Base-by-base conservation (phyloP, 2,329 filamentous ascomycete genomes). In the Helotiales sp. region DNA sequence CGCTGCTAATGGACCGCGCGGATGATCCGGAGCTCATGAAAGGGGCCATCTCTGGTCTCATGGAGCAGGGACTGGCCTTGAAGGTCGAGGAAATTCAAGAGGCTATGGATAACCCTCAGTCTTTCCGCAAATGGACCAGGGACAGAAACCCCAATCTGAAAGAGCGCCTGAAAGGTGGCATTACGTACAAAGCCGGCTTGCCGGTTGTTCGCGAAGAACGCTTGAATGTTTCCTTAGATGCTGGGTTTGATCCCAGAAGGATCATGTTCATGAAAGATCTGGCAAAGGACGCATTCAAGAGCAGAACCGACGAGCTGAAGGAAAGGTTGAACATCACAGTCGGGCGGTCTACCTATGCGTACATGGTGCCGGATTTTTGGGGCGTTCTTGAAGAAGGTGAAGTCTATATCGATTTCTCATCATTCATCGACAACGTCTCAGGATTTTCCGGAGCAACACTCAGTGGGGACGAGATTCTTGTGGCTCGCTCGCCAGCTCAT, bases 401-500 rank as follows among this genome's bases (percentile, higher is more conserved):
- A 71, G 82, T 93, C 0, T 89, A 91, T 43, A 73, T 94, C 0
- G 83, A 85, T 0, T 93, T 93, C 69, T 91, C 90, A 0, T 83
- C 60, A 10, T 91, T 92, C 68, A 72, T 78, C 0, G 83, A 87
- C 64, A 81, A 86, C 1, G 77, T 79, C 0, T 85, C 85, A 1
- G 83, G 83, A 0, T 84, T 86, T 40, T 83, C 80, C 0, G 86
- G 85, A 47, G 84, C 83, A 0, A 75, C 84, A 6, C 76, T 93
- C 0, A 80, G 88, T 43, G 82, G 83, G 0, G 80, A 83, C 17
- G 85, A 93, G 15, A 79, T 92, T 0, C 80, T 95, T 0, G 88
- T 94, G 0, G 87, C 88, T 0, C 84, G 92, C 22, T 87, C 88
- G 1, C 92, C 92, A 0, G 88, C 91, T 0, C 87, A 93, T 73